Evolutionary conservation across 305 asterid genomes (phyloP), one percentile per base, ranked within the genome.

Genomic region (Solanum hybrid): DNA sequence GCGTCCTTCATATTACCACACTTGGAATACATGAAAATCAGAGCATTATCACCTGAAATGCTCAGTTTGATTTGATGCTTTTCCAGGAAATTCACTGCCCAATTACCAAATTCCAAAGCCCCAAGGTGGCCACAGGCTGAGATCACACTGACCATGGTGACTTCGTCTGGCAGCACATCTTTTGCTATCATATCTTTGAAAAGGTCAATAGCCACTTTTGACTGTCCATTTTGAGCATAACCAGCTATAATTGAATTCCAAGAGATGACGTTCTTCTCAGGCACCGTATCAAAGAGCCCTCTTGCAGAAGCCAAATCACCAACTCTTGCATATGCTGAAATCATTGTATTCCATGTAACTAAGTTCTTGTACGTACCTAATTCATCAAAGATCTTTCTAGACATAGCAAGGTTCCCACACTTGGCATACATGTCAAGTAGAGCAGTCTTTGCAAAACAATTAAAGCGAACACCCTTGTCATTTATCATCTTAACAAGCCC

Each of bases 71-170:
- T 89, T 73, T 87, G 71, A 90, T 91, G 92, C 89, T 90, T 89
- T 17, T 90, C 89, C 27, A 94, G 86, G 85, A 91, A 91, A 5
- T 92, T 91, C 7, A 93, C 89, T 32, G 93, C 93, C 93, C 94
- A 92, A 56, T 91, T 93, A 10, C 97, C 97, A 72, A 93, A 91
- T 79, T 92, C 97, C 89, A 94, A 86, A 40, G 98, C 95, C 78
- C 98, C 98, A 86, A 96, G 92, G 92, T 96, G 96, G 37, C 98
- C 98, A 90, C 97, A 96, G 91, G 98, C 98, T 24, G 98, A 95
- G 24, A 93, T 91, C 73, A 93, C 96, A 91, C 94, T 93, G 8
- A 88, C 91, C 93, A 92, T 90, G 73, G 98, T 95, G 56, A 95
- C 93, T 88, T 95, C 96, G 88, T 95, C 96, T 1, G 98, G 97